phyloP scores from a whole-genome alignment of 202 grass and related monocot genomes.

The Setaria viridis region DNA sequence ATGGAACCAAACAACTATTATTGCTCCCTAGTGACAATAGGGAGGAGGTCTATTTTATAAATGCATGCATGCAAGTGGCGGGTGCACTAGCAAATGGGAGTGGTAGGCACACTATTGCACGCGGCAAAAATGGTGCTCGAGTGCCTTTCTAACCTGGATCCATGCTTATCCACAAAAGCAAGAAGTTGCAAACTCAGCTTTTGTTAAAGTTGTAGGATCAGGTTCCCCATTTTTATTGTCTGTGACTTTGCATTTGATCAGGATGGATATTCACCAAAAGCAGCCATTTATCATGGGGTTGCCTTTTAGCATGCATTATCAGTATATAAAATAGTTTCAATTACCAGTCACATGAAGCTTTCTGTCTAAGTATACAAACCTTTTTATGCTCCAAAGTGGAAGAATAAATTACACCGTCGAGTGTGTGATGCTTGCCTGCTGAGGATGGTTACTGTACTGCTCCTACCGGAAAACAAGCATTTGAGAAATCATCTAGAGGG shows the following conservation, averaged over 20 bases:
- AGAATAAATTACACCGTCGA: too few relatives aligned
- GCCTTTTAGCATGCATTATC: slow-evolving; percentile 9
- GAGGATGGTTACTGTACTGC: too few relatives aligned
- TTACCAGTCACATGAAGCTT: slow-evolving; percentile 10
- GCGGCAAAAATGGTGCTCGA: slow-evolving; percentile 28
- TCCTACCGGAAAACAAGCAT: too few relatives aligned
- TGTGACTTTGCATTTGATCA: slow-evolving; percentile 39
- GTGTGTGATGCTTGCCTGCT: too few relatives aligned
- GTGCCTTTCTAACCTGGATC: slow-evolving; percentile 24
- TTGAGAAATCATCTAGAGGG: too few relatives aligned
- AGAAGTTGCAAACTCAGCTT: slow-evolving; percentile 29
- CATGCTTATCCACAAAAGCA: slow-evolving; percentile 44
- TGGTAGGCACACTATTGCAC: slow-evolving; percentile 42
- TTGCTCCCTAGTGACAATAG: background rate
- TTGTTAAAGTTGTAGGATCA: slow-evolving; percentile 41
- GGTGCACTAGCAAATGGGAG: slow-evolving; percentile 36
- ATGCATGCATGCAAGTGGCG: slow-evolving; percentile 10
- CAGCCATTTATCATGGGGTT: background rate
- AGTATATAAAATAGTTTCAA: background rate
- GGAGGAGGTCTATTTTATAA: background rate
- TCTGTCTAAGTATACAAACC: background rate
- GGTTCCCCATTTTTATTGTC: slow-evolving; percentile 27
- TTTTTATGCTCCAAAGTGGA: too few relatives aligned
- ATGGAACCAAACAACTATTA: background rate
- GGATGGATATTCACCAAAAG: slow-evolving; percentile 40